phyloP scores from a whole-genome alignment of 345 rosid genomes.

The Mallotus nudiflorus region DNA sequence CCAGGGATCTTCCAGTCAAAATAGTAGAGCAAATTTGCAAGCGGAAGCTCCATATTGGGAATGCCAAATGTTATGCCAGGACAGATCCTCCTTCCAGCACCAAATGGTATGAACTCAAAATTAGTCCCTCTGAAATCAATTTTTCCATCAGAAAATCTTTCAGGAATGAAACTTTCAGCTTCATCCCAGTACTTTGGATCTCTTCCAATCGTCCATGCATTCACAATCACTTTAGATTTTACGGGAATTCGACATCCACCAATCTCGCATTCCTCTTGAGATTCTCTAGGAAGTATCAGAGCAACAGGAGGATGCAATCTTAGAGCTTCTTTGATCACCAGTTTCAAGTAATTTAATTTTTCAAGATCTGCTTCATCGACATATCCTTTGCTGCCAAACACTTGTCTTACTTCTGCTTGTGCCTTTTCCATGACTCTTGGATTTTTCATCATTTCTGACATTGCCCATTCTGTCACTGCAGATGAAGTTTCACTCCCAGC shows the following conservation, averaged over 20 bases:
- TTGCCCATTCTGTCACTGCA: too few species aligned
- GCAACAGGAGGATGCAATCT: background rate
- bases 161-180: background rate
- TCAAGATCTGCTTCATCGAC: background rate
- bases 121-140: background rate
- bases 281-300: background rate
- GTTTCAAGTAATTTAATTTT: background rate
- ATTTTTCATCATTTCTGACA: too few species aligned
- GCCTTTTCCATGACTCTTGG: too few species aligned
- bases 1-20: background rate
- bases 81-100: slow-evolving; percentile 1
- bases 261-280: background rate
- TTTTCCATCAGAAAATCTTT: background rate
- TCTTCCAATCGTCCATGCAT: background rate
- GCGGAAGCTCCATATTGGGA: background rate
- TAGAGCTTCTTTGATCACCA: background rate
- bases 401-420: background rate
- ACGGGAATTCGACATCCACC: background rate
- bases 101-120: background rate
- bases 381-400: background rate
- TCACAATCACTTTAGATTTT: background rate
- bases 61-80: too few species aligned
- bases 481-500: too few species aligned
- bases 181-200: too few species aligned
- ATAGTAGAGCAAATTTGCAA: background rate